Conservation (phyloP, 805 yeast species). For the Yueomyces sp. region DNA sequence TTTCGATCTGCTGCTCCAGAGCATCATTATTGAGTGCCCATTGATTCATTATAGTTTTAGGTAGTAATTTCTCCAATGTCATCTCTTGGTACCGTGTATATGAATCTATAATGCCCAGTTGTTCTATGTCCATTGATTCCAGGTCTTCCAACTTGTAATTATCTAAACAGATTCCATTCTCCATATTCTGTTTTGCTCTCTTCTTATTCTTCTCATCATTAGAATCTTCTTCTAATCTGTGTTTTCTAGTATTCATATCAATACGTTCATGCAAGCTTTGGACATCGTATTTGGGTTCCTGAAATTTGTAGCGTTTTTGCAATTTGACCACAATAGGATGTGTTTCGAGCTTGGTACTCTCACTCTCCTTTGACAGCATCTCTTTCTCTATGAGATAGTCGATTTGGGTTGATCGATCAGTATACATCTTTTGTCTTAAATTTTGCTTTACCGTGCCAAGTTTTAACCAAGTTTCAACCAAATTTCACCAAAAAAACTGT, state of each 20-base stretch:
- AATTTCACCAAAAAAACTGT: no score
- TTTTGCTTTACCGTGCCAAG: no score
- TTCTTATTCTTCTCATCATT: no score
- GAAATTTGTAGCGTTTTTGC: not conserved
- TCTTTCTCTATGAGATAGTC: not conserved
- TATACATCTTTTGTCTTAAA: no score
- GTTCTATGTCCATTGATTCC: conserved; percentile 6
- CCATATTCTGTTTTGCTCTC: not conserved
- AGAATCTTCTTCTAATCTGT: no score
- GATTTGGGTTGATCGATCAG: no score
- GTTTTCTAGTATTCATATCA: no score
- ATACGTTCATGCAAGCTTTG: no score
- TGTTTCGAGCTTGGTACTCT: not conserved
- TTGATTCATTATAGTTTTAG: conserved; percentile 24
- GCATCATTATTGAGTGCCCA: conserved; percentile 27
- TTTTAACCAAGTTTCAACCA: no score
- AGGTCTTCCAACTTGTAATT: not conserved
- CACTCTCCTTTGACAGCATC: not conserved
- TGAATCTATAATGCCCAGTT: conserved; percentile 13
- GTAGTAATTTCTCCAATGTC: conserved; percentile 25
- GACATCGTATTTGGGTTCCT: not conserved
- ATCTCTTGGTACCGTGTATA: conserved; percentile 24
- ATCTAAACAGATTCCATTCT: conserved; percentile 9
- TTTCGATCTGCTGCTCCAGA: conserved; percentile 18
- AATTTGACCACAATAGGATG: conserved; percentile 1